Conservation (phyloP, 202 grass and related monocot species). For the Setaria viridis region DNA sequence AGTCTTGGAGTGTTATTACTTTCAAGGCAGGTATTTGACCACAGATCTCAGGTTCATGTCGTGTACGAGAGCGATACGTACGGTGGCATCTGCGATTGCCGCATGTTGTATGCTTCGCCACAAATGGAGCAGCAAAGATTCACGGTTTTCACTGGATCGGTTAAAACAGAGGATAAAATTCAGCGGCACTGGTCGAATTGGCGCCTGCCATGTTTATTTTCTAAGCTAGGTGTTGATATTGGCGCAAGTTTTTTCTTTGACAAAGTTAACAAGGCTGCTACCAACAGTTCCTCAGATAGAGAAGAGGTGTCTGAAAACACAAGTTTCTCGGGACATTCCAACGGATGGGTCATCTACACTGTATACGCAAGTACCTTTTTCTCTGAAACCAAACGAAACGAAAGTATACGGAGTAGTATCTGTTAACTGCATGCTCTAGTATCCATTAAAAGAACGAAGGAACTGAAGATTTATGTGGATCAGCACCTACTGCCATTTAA, state of each 20-base stretch:
- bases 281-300: neutral
- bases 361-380: neutral
- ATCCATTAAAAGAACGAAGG: neutral
- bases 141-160: conserved; percentile 3
- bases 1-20: conserved; percentile 1
- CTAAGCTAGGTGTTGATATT: neutral
- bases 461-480: neutral
- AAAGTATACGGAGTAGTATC: too few species aligned
- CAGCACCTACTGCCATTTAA: too few species aligned
- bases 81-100: neutral
- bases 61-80: conserved; percentile 12
- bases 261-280: conserved; percentile 8
- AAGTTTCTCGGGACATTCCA: neutral
- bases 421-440: too few species aligned
- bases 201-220: neutral
- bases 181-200: neutral
- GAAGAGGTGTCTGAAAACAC: neutral
- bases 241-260: neutral
- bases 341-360: neutral
- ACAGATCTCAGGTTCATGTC: conserved; percentile 12
- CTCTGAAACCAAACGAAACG: too few species aligned
- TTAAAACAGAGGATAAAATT: neutral
- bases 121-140: neutral
- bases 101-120: neutral
- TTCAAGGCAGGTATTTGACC: conserved; percentile 49